Base-by-base conservation (phyloP, 2,329 filamentous ascomycete species). In the Daldinia eschscholtzii region DNA sequence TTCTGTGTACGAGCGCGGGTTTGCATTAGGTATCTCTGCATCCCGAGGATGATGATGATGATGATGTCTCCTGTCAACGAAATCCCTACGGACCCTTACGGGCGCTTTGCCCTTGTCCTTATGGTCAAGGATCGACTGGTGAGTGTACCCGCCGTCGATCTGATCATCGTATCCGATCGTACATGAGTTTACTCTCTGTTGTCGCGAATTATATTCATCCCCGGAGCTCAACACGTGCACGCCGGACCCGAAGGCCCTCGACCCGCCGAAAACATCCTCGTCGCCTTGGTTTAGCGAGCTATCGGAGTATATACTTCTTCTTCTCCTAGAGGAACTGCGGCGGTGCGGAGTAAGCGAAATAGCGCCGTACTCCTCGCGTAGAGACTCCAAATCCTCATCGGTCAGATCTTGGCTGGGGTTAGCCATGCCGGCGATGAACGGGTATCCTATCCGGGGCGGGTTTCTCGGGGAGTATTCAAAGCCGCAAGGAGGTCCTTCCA, bases 31-130 rank as follows among this genome's bases (percentile, higher is more conserved):
- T 55, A 55, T 55, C 33, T 55, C 50, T 37, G 50, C 30, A 55
- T 46, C 23, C 15, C 57, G 37, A 30, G 57, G 20, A 26, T 23
- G 20, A 23, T 23, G 20, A 23, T 23, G 20, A 23, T 23, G 20
- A 23, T 23, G 20, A 23, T 55, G 30, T 39, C 30, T 44, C 28
- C 35, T 35, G 30, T 57, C 30, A 35, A 44, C 30, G 10, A 23
- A 42, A 9, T 61, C n/a, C 56, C 50, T 42, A 35, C 13, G 26
- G 2, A n/a, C 41, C 18, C 57, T 62, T 50, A 62, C 26, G 9
- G 66, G 61, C 23, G 63, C 57, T 33, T 71, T 71, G 37, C 63
- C 67, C 35, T 69, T 67, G 30, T 61, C 64, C 20, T 33, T 52
- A 52, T 35, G 35, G 35, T 37, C 30, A 30, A 18, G 52, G 46